Conservation (phyloP, 1,139 yeast species). For the Kodamaea fungicola region DNA sequence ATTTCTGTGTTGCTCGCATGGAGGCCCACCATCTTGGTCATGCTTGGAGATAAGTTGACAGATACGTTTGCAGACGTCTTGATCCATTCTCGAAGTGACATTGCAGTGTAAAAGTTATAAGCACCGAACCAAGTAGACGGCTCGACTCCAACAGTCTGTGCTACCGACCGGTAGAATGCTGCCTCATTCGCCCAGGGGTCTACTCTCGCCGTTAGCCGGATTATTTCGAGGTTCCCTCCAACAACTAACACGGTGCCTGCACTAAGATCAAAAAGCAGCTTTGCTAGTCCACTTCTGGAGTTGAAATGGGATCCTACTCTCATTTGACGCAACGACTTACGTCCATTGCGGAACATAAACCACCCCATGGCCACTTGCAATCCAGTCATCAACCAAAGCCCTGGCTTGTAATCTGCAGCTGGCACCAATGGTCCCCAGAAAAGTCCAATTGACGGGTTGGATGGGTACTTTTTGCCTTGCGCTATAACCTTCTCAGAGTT, state of each 20-base stretch:
- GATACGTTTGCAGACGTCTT: not conserved
- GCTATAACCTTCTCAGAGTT: not conserved
- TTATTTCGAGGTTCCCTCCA: slow-evolving; percentile 46
- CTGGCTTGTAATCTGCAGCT: slow-evolving; percentile 54
- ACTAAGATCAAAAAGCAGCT: slow-evolving; percentile 11
- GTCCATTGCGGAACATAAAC: slow-evolving; percentile 22
- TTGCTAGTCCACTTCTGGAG: slow-evolving; percentile 6
- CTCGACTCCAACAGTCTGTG: slow-evolving; percentile 37
- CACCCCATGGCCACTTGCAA: slow-evolving; percentile 47
- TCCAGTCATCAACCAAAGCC: slow-evolving; percentile 45
- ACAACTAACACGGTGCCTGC: slow-evolving; percentile 26
- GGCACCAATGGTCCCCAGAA: slow-evolving; percentile 66
- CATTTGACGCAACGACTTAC: slow-evolving; percentile 17
- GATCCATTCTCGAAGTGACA: slow-evolving; percentile 47
- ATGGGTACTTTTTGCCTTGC: slow-evolving; percentile 15
- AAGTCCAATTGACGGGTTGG: slow-evolving; percentile 55
- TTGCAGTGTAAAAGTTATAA: slow-evolving; percentile 47
- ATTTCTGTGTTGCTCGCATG: no score
- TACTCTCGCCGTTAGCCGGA: slow-evolving; percentile 47
- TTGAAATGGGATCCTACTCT: slow-evolving; percentile 6
- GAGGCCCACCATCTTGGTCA: no score
- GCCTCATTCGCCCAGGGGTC: slow-evolving; percentile 71
- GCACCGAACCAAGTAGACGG: slow-evolving; percentile 63
- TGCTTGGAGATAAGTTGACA: no score
- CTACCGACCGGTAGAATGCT: slow-evolving; percentile 41